Base-by-base conservation (phyloP, 2,329 filamentous ascomycete genomes). In the Aureobasidium sp. region DNA sequence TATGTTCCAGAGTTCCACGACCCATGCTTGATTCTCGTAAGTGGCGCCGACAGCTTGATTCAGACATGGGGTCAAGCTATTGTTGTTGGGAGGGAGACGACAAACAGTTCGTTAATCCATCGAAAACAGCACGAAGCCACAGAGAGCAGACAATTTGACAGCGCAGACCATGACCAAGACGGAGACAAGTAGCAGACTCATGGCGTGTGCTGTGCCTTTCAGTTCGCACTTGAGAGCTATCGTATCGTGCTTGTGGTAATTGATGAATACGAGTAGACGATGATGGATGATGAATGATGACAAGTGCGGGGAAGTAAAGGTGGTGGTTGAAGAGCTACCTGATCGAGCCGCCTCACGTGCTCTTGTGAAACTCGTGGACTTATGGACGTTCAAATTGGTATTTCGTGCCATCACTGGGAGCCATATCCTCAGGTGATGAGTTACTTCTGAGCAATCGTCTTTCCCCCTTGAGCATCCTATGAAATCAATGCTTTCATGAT, bases 151-250 rank as follows among this genome's bases (percentile, higher is more conserved):
- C 30, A 53, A 11, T 10, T 61, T 61, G 58, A 61, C 39, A 21
- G 29, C 37, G 37, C 47, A 61, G 9, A 61, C 39, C 27, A 45
- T 45, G 37, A 32, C 32, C 47, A 61, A 29, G 25, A 45, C 30
- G 15, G 58, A 61, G 3, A 61, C 10, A 11, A 61, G 58, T 6
- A 61, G 30, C n/a, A 49, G 21, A 37, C 41, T 53, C 58, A 61
- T 61, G 34, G 45, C 15, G 37, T 57, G 16, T 44, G 25, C 11
- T 36, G 4, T 32, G 32, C 5, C 10, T 13, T 47, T 13, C 16
- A 16, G 11, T 36, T 48, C 6, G 54, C 30, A 29, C 9, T 21
- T 13, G 29, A 48, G 15, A 58, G 29, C 30, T 50, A 21, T 50
- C 15, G 27, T 30, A 32, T 48, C n/a, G 45, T 50, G 48, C 25